Conservation (phyloP, 495 filamentous ascomycete genomes). For the Lasiosphaeria miniovina region DNA sequence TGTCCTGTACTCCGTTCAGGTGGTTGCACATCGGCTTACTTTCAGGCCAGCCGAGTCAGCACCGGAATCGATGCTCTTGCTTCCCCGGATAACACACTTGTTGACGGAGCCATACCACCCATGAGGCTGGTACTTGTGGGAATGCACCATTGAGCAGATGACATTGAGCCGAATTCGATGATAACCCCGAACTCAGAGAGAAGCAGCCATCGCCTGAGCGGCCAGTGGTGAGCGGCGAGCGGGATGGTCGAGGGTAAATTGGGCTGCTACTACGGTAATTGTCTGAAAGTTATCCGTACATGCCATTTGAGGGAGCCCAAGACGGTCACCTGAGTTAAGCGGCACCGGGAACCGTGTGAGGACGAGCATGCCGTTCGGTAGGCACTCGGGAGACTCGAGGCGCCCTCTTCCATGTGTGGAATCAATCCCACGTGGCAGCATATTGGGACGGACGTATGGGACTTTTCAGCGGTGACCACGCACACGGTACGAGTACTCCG, state of each 20-base stretch:
- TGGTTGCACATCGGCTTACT: not conserved
- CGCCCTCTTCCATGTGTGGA: too few relatives aligned
- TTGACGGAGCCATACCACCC: not conserved
- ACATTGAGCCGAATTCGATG: not conserved
- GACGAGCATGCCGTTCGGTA: too few relatives aligned
- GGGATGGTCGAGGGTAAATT: too few relatives aligned
- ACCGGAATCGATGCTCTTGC: not conserved
- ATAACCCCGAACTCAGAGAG: not conserved
- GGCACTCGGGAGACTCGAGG: too few relatives aligned
- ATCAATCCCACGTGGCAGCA: slow-evolving; percentile 11
- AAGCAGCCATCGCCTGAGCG: not conserved
- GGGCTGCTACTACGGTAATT: too few relatives aligned
- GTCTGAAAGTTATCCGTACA: too few relatives aligned
- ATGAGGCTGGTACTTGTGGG: not conserved
- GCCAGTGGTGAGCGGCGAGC: not conserved
- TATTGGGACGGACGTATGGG: slow-evolving; percentile 12
- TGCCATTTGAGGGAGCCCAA: too few relatives aligned
- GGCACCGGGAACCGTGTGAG: too few relatives aligned
- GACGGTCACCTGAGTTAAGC: too few relatives aligned
- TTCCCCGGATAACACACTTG: slow-evolving; percentile 1
- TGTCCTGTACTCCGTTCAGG: too few relatives aligned
- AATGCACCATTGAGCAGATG: too few relatives aligned
- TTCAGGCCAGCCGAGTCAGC: slow-evolving; percentile 1
- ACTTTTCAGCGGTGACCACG: slow-evolving; percentile 6
- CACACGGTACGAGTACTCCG: not conserved